Percentiles rank a stretch among this genome's conserved stretches.
Conservation (phyloP, 495 filamentous ascomycete species). For the Penicillium antarcticum region DNA sequence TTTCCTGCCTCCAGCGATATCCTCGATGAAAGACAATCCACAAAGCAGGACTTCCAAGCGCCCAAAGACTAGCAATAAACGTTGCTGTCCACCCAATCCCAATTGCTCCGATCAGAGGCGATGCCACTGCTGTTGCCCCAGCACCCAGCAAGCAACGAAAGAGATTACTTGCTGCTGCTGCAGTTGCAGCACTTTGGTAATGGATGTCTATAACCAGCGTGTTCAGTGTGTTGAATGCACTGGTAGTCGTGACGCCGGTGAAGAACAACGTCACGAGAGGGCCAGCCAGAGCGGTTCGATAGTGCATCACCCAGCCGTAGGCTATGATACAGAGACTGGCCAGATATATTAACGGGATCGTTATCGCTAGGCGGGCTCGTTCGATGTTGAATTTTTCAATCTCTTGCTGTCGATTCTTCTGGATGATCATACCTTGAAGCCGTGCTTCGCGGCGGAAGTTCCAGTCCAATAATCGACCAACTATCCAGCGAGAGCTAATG, state of each 20-base stretch:
- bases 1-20: constrained; percentile 31
- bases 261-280: constrained; percentile 42
- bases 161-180: constrained; percentile 47
- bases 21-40: constrained; percentile 35
- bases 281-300: constrained; percentile 29
- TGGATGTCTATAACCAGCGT: constrained; percentile 47
- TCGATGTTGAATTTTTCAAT: constrained; percentile 34
- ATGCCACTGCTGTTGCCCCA: constrained; percentile 34
- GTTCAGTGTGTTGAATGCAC: constrained; percentile 28
- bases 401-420: constrained; percentile 40
- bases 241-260: constrained; percentile 27
- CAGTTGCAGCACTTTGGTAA: constrained; percentile 35
- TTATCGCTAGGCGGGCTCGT: constrained; percentile 34
- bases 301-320: constrained; percentile 49
- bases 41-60: constrained; percentile 26
- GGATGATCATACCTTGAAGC: constrained; percentile 24
- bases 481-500: constrained; percentile 29
- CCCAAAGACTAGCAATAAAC: constrained; percentile 32
- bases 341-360: constrained; percentile 33
- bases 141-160: constrained; percentile 45
- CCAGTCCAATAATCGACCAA: constrained; percentile 39
- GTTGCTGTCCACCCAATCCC: constrained; percentile 49
- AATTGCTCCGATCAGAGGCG: constrained; percentile 40
- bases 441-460: constrained; percentile 38
- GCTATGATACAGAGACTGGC: constrained; percentile 26